Base-by-base conservation (phyloP, 257 asterid species). In the Nicotiana noctiflora region DNA sequence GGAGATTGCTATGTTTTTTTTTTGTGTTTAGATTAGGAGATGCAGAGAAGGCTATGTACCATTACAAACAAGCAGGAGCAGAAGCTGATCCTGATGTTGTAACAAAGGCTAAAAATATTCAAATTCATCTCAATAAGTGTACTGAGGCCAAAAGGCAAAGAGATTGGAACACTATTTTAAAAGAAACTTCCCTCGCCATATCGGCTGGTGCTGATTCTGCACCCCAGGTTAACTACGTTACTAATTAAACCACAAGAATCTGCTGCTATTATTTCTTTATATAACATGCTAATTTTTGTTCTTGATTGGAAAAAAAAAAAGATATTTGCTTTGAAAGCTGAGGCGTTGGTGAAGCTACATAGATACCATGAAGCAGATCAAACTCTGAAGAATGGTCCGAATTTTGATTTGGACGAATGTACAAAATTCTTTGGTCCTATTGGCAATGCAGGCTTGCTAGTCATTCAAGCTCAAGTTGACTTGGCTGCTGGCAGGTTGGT, bases 121-220 rank as follows among this genome's bases (percentile, higher is more conserved):
- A 88, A 65, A 55, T 63, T 67, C 94, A 89, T 80, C 81, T 93
- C 17, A 70, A 66, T 75, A 92, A 81, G 62, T 93, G 97, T 84
- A 84, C 92, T 0, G 96, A 93, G 19, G 93, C 92, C 4, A 92
- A 92, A 84, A 89, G 85, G 72, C 88, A 82, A 53, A 76, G 88
- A 76, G 94, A 93, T 85, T 92, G 95, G 97, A 88, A 87, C 74
- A 19, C 86, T 6, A 87, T 93, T 15, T 37, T 89, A n/a, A 89
- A 82, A 83, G 96, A 93, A 90, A 76, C 93, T 7, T 61, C 83
- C 11, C 86, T 84, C 2, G 86, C 96, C 63, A 86, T 92, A 56
- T 84, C 89, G 46, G 92, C 91, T 0, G 95, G 94, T 9, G 98
- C 98, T 57, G 97, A 93, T 89, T 92, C 98, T 85, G 97, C 98